phyloP scores from a whole-genome alignment of 2,329 filamentous ascomycete genomes.

The Colletotrichum karsti region DNA sequence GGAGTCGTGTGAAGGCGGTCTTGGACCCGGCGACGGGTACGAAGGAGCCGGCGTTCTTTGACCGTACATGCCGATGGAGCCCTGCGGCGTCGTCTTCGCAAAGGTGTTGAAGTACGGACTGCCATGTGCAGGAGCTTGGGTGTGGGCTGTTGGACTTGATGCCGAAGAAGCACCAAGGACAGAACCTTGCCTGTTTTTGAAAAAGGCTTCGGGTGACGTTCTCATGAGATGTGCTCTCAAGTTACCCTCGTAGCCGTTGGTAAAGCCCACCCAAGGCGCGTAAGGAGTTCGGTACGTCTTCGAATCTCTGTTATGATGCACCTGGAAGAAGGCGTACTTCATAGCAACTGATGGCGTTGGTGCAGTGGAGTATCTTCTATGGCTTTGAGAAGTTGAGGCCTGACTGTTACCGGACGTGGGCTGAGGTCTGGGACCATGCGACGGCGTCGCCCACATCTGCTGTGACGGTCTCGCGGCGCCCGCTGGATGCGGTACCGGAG shows the following conservation, averaged over 20 bases:
- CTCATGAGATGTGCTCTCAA: slow-evolving; percentile 53
- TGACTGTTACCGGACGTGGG: background rate
- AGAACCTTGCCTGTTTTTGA: slow-evolving; percentile 32
- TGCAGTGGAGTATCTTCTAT: slow-evolving; percentile 27
- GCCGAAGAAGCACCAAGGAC: slow-evolving; percentile 27
- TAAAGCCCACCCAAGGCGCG: slow-evolving; percentile 64
- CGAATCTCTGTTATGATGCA: slow-evolving; percentile 66
- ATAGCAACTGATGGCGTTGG: slow-evolving; percentile 49
- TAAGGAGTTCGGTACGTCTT: slow-evolving; percentile 69
- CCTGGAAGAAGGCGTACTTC: slow-evolving; percentile 67
- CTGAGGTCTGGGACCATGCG: background rate
- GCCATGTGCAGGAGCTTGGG: background rate
- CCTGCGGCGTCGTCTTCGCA: slow-evolving; percentile 9
- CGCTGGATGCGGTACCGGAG: slow-evolving; percentile 12
- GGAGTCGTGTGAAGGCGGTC: background rate
- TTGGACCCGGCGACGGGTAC: slow-evolving; percentile 18
- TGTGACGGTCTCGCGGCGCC: background rate
- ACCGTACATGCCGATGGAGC: slow-evolving; percentile 27
- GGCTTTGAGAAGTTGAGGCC: slow-evolving; percentile 22
- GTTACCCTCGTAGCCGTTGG: slow-evolving; percentile 68
- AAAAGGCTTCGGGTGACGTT: slow-evolving; percentile 46
- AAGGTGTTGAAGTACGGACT: slow-evolving; percentile 21
- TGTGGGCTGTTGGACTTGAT: background rate
- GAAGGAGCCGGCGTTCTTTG: slow-evolving; percentile 26
- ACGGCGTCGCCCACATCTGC: slow-evolving; percentile 11